Base-by-base conservation (phyloP, 2,329 filamentous ascomycete genomes). In the Colletotrichum sojae region DNA sequence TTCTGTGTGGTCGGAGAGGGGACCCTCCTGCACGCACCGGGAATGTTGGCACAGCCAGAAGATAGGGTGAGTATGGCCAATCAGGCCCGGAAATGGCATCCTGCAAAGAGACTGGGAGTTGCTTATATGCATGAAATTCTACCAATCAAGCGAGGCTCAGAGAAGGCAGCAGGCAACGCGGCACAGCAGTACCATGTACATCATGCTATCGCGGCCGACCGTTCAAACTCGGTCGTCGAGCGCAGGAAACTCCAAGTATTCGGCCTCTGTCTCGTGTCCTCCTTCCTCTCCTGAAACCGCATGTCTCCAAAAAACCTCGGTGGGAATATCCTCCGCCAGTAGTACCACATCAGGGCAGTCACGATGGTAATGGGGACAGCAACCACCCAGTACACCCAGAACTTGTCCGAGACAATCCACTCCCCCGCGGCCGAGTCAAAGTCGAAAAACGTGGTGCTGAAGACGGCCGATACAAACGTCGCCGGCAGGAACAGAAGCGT, bases 401-500 rank as follows among this genome's bases (percentile, higher is more conserved):
- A 78, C 57, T 76, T 73, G 3, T 56, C 45, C 1, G 78, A 78
- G 0, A 81, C 70, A 0, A 36, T 46, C 78, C 78, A 82, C 1
- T 51, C 61, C 9, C 72, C 73, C 0, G 71, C 71, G 3, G 72
- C 67, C 0, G 74, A 70, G 18, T 76, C 74, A 3, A 73, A 74
- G 0, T 79, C 73, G 67, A 85, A 85, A 52, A 85, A 85, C 0
- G 79, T 81, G 71, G 80, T 85, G 72, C 83, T 83, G 53, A 85
- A 85, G 4, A 88, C 76, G 5, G 83, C 78, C 0, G 76, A 85
- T 16, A 87, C 78, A 69, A 87, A 88, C 0, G 86, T 88, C 0
- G 84, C 80, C 0, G 86, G 86, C 0, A 88, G 73, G 46, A 88
- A 88, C 0, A 78, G 74, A 6, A 86, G 72, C 0, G 85, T 86